Conservation (phyloP, 129 eudicot species). For the Kitagawia praeruptora region DNA sequence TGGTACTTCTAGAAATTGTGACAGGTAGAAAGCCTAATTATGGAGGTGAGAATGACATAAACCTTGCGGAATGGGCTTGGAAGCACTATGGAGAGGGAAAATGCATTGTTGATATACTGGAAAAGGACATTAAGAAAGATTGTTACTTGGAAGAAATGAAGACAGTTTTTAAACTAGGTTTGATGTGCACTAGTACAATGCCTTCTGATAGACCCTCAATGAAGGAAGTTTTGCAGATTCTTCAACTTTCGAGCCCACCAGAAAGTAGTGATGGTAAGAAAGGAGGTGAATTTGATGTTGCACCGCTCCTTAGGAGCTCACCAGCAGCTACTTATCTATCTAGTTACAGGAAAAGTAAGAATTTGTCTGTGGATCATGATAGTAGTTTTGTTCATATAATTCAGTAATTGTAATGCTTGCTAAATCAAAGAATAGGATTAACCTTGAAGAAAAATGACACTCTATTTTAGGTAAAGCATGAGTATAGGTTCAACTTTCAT, state of each 20-base stretch:
- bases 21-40: slow-evolving; percentile 68
- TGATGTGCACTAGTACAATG: slow-evolving; percentile 23
- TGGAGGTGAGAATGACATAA: slow-evolving; percentile 45
- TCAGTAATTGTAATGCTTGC: not conserved
- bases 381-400: slow-evolving; percentile 30
- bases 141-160: slow-evolving; percentile 19
- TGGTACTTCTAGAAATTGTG: slow-evolving; percentile 69
- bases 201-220: slow-evolving; percentile 29
- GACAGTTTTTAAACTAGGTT: slow-evolving; percentile 22
- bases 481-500: not conserved
- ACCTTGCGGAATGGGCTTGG: slow-evolving; percentile 95
- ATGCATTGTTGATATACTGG: slow-evolving; percentile 8
- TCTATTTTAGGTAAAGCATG: not conserved
- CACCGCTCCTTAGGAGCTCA: slow-evolving; percentile 51
- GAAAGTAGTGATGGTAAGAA: slow-evolving; percentile 24
- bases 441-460: not conserved
- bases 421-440: not conserved
- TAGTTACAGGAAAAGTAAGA: slow-evolving; percentile 41
- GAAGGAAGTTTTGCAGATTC: slow-evolving; percentile 28
- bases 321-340: slow-evolving; percentile 35
- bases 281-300: slow-evolving; percentile 43
- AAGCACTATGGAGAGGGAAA: slow-evolving; percentile 29
- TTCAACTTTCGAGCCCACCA: slow-evolving; percentile 12
- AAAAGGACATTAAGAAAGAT: slow-evolving; percentile 18
- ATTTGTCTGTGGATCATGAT: slow-evolving; percentile 28